Evolutionary conservation across 352 stramenopile species (phyloP), one percentile per base, ranked within the genome.

Genomic region (Globisporangium megalacanthum): DNA sequence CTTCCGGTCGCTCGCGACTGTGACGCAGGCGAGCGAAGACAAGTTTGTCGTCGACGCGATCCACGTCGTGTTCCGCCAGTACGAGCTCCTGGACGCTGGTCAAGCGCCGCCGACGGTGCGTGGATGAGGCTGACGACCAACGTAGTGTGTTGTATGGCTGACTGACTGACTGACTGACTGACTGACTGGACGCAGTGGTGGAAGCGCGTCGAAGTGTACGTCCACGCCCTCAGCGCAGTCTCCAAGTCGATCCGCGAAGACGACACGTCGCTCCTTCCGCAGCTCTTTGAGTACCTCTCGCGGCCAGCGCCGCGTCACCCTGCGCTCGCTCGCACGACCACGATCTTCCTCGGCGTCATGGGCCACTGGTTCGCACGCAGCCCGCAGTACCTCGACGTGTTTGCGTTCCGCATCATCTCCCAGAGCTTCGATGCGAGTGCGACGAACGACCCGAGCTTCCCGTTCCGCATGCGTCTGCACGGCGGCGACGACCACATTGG

Each of bases 241-340:
- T 89, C 83, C 52, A 92, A 91, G 72, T 92, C 79, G 22, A 75
- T 92, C 54, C 75, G 80, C 13, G 75, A 90, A 50, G 83, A 85
- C 60, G 83, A 92, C 53, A 80, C 79, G n/a, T 88, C 64, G 54
- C 64, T 91, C 19, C 65, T 92, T 37, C 83, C 83, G 13, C 77
- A 71, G 54, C 64, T 92, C 15, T 92, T 92, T 51, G 77, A 88
- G 42, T 77, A 64, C 52, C 80, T 92, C 68, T 84, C 83, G 35
- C 72, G 78, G 10, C 79, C 87, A 29, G 68, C 88, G 49, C 77
- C 79, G 11, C 74, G 69, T 15, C 78, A 92, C 57, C 65, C 72
- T 17, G 79, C 76, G 35, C 67, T 92, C 0, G 70, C 65, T 39
- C 76, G 79, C 47, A 92, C 81, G 3, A 52, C 70, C 6, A 89